These are phyloP conservation scores for Moricandia arvensis DNA, from an alignment of 345 rosid genomes.

Conservation along the genomic window DNA sequence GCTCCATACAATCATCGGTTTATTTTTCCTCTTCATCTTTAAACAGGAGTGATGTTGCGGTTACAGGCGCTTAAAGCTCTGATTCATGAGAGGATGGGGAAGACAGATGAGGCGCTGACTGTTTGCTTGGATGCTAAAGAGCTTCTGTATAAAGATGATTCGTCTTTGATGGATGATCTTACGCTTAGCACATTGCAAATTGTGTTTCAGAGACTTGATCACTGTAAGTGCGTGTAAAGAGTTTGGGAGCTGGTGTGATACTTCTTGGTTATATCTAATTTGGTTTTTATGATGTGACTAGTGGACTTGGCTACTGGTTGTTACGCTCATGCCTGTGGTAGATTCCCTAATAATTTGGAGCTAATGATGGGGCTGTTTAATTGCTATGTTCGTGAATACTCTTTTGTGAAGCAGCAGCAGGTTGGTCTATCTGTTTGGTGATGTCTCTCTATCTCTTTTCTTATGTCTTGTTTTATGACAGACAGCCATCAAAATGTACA, in stretches of 20 bases:
- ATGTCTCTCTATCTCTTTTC: not conserved
- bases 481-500: conserved; percentile 98
- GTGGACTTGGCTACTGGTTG: conserved; percentile 97
- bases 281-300: conserved; percentile 25
- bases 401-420: conserved; percentile 97
- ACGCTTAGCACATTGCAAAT: conserved; percentile 93
- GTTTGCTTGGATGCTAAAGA: conserved; percentile 75
- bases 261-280: conserved; percentile 3
- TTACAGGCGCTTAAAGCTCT: conserved; percentile 81
- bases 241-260: not conserved
- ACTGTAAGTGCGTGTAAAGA: conserved; percentile 50
- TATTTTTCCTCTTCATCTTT: not conserved
- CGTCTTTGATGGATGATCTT: conserved; percentile 85
- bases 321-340: conserved; percentile 81
- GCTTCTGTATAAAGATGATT: conserved; percentile 63
- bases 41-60: conserved; percentile 28
- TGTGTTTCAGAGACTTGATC: conserved; percentile 95
- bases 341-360: conserved; percentile 75
- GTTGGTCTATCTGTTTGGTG: conserved; percentile 42
- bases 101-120: conserved; percentile 67
- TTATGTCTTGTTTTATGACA: conserved; percentile 45
- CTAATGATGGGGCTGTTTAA: conserved; percentile 97
- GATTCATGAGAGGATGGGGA: conserved; percentile 86
- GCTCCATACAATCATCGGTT: conserved; percentile 14
- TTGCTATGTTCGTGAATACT: conserved; percentile 91